Percentiles rank a stretch among this genome's conserved stretches.
These are phyloP conservation scores for Eucalyptus cloeziana DNA, from an alignment of 345 rosid species.

Conservation along the genomic window DNA sequence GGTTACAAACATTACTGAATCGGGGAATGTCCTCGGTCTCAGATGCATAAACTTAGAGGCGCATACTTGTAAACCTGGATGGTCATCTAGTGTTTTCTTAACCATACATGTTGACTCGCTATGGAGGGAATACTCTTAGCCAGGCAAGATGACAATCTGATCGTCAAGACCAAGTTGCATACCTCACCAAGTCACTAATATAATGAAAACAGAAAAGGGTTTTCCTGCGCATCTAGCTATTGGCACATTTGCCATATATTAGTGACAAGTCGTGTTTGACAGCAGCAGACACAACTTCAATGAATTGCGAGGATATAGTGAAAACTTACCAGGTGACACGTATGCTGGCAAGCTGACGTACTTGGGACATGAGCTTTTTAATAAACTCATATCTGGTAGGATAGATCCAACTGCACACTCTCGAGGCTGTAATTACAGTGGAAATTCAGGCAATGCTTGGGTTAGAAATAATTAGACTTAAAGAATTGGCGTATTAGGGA, in stretches of 20 bases:
- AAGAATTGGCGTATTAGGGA: neutral
- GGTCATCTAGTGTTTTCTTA: neutral
- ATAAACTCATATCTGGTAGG: conserved; percentile 6
- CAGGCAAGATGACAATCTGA: neutral
- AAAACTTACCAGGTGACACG: conserved; percentile 41
- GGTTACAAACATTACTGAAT: rapidly evolving
- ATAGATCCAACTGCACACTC: conserved; percentile 30
- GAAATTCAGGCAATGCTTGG: conserved; percentile 1
- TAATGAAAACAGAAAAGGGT: neutral
- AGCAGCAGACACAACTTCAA: neutral
- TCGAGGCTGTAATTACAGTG: conserved; percentile 43
- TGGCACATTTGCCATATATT: neutral
- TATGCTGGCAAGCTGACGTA: conserved; percentile 71
- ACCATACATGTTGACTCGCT: neutral
- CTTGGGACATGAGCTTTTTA: conserved; percentile 60
- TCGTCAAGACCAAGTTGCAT: neutral
- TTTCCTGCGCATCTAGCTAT: neutral
- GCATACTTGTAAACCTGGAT: neutral
- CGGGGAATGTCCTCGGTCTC: neutral
- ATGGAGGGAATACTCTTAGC: neutral
- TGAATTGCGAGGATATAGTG: neutral
- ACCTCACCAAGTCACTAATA: neutral
- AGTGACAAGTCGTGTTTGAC: neutral
- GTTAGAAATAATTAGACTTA: neutral
- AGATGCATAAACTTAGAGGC: neutral